Evolutionary conservation across 345 rosid species (phyloP).

Genomic region (Gossypium rotundifolium): DNA sequence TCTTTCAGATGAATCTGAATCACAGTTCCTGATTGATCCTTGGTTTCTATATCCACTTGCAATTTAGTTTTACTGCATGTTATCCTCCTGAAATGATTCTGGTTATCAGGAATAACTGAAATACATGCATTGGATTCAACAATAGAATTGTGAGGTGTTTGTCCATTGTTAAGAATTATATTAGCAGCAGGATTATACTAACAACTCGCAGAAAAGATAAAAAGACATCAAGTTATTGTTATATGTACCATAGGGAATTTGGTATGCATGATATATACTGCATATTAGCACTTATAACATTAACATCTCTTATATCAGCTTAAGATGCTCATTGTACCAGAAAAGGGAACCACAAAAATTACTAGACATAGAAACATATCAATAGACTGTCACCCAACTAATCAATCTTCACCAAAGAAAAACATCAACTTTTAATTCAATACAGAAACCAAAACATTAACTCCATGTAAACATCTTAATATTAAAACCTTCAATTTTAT

Average conservation of each 20-base stretch:
- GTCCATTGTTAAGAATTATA: neutral
- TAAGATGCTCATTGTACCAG: neutral
- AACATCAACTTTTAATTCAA: too few relatives aligned
- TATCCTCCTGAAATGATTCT: neutral
- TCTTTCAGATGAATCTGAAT: neutral
- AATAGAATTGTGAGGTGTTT: neutral
- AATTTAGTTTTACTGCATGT: neutral
- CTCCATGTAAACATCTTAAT: too few relatives aligned
- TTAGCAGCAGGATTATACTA: neutral
- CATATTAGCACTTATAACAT: slow-evolving; percentile 3
- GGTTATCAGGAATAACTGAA: neutral
- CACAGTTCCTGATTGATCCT: neutral
- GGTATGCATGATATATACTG: neutral
- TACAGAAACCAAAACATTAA: too few relatives aligned
- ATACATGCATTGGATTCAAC: neutral
- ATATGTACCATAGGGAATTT: neutral
- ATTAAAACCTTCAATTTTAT: too few relatives aligned
- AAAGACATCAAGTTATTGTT: neutral
- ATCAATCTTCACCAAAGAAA: too few relatives aligned
- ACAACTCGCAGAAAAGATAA: neutral
- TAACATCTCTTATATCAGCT: neutral
- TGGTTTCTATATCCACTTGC: neutral
- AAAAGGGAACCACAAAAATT: neutral
- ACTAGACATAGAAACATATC: neutral
- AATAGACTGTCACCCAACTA: neutral